Evolutionary conservation across 2,329 filamentous ascomycete genomes (phyloP).

Genomic region (Fusarium udum): DNA sequence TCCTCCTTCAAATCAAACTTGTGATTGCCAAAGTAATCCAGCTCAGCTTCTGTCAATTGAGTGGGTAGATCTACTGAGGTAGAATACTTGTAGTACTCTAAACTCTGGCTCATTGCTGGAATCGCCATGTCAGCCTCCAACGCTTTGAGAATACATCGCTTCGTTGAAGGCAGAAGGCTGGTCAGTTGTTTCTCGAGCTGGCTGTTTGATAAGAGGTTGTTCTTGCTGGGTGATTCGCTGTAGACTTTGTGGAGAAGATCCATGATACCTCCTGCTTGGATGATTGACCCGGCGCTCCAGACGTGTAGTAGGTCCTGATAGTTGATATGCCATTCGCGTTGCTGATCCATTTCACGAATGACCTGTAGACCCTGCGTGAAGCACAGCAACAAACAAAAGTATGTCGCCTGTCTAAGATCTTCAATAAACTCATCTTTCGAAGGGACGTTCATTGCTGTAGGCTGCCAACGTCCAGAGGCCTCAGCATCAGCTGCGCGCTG

Average conservation of each 20-base stretch:
- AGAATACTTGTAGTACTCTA: slow-evolving; percentile 6
- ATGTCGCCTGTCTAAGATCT: neutral
- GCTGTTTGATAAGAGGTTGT: neutral
- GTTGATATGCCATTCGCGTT: neutral
- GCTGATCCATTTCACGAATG: neutral
- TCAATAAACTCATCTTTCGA: neutral
- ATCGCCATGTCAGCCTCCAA: neutral
- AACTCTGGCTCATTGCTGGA: neutral
- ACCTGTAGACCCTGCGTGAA: slow-evolving; percentile 1
- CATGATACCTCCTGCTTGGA: neutral
- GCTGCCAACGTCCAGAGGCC: neutral
- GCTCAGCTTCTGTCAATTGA: neutral
- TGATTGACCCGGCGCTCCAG: neutral
- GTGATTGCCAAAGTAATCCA: neutral
- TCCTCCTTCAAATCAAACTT: neutral
- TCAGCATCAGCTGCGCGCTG: neutral
- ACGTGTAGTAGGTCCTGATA: neutral
- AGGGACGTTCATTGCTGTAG: neutral
- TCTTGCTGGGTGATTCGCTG: neutral
- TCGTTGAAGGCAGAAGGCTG: neutral
- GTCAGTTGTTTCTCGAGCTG: neutral
- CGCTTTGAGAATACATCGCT: neutral
- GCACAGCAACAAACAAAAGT: neutral
- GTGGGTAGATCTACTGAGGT: neutral
- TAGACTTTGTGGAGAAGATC: neutral